phyloP scores from a whole-genome alignment of 768 basidiomycete species.

The Russula virescens region DNA sequence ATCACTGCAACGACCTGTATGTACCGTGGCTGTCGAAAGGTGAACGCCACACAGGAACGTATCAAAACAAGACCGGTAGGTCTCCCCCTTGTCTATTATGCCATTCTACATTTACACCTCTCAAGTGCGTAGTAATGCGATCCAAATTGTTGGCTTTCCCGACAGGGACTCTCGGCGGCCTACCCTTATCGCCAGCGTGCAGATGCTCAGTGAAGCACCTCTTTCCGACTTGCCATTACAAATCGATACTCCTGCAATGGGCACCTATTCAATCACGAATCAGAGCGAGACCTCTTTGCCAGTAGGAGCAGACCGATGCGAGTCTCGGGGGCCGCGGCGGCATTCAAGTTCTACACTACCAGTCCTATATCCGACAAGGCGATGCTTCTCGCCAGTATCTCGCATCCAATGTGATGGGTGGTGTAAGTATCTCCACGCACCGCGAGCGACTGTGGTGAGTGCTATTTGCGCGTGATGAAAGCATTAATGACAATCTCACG shows the following conservation, averaged over 20 bases:
- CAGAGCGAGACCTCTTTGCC: neutral
- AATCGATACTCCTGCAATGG: neutral
- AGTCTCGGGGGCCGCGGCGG: neutral
- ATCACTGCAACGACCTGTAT: slow-evolving; percentile 26
- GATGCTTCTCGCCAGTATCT: slow-evolving; percentile 20
- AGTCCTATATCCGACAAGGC: slow-evolving; percentile 3
- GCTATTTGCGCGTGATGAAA: neutral
- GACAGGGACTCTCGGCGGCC: neutral
- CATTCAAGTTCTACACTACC: neutral
- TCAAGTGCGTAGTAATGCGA: slow-evolving; percentile 11
- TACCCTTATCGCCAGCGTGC: neutral
- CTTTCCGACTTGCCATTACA: neutral
- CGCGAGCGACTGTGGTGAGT: slow-evolving; percentile 11
- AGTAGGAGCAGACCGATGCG: neutral
- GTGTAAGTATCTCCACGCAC: slow-evolving; percentile 5
- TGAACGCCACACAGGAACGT: slow-evolving; percentile 19
- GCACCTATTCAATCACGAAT: neutral
- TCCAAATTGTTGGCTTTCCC: neutral
- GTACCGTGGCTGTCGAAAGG: slow-evolving; percentile 28
- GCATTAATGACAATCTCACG: neutral
- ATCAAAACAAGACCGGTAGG: slow-evolving; percentile 22
- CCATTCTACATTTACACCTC: neutral
- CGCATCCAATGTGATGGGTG: slow-evolving; percentile 23
- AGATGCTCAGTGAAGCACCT: too few relatives aligned
- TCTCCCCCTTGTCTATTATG: too few relatives aligned